These are phyloP conservation scores for Pyricularia grisea DNA, from an alignment of 2,329 filamentous ascomycete species.

Conservation along the genomic window DNA sequence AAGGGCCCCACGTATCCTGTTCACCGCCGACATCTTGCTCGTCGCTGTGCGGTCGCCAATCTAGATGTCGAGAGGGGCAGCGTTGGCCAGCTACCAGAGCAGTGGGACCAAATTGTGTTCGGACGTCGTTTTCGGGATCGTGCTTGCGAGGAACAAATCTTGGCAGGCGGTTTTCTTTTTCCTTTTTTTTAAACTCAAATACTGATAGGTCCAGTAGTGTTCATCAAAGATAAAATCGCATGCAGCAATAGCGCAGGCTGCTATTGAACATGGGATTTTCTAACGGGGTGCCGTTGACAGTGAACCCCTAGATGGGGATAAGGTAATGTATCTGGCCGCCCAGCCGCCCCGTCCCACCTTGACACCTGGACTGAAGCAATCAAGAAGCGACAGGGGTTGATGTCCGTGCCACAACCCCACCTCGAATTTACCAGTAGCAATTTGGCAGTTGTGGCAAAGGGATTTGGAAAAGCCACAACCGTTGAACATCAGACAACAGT, in stretches of 20 bases:
- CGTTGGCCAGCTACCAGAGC: neutral
- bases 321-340: neutral
- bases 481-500: neutral
- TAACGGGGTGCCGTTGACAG: neutral
- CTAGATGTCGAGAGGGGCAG: conserved; percentile 1
- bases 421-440: neutral
- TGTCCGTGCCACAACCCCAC: neutral
- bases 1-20: conserved; percentile 90
- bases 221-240: neutral
- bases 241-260: neutral
- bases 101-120: neutral
- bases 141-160: neutral
- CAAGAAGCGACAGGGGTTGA: neutral
- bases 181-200: neutral
- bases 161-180: neutral
- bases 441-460: neutral
- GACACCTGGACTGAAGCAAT: neutral
- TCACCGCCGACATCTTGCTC: conserved; percentile 55
- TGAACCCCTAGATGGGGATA: neutral
- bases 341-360: neutral
- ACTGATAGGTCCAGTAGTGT: neutral
- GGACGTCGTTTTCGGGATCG: neutral
- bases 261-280: neutral
- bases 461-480: neutral
- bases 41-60: neutral